Evolutionary conservation across 257 asterid species (phyloP), one percentile per base, ranked within the genome.

Genomic region (Catharanthus roseus): DNA sequence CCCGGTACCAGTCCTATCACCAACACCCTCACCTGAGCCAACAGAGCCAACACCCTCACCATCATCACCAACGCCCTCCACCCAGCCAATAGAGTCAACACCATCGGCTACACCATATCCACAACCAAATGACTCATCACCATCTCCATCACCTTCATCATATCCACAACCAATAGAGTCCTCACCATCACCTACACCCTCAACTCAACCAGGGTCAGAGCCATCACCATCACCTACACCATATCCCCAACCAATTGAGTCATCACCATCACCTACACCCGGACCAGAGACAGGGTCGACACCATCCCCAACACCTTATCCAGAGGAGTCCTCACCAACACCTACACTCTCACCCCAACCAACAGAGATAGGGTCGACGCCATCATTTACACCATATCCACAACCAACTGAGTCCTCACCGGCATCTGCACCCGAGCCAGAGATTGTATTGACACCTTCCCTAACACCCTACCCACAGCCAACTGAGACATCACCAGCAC

Each of bases 401-500:
- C 36, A 28, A 11, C 63, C 63, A 11, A 56, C 0, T 16, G 55
- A 49, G 23, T 49, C 24, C 9, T 13, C 18, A 18, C 55, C 9
- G 31, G 42, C 44, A 60, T 5, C 9, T 7, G 41, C 31, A 7
- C 3, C 47, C 3, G 47, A 7, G 39, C 44, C 71, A 0, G 62
- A 77, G 0, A 68, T 61, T 2, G 53, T 65, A 0, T 42, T 28
- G 2, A 18, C 51, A 2, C 44, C n/a, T n/a, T n/a, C n/a, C n/a
- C n/a, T n/a, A n/a, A n/a, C n/a, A n/a, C 51, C 66, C 1, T 63
- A 75, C 6, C 74, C 82, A 11, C 41, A 50, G 0, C 53, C 65
- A 3, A 45, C 2, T 12, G 51, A 45, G 51, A 11, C 51, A 5
- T 2, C 51, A 45, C 51, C 50, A 0, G 13, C 50, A 42, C 61